These are phyloP conservation scores for Termitomyces sp. DNA, from an alignment of 768 basidiomycete species.

Conservation along the genomic window DNA sequence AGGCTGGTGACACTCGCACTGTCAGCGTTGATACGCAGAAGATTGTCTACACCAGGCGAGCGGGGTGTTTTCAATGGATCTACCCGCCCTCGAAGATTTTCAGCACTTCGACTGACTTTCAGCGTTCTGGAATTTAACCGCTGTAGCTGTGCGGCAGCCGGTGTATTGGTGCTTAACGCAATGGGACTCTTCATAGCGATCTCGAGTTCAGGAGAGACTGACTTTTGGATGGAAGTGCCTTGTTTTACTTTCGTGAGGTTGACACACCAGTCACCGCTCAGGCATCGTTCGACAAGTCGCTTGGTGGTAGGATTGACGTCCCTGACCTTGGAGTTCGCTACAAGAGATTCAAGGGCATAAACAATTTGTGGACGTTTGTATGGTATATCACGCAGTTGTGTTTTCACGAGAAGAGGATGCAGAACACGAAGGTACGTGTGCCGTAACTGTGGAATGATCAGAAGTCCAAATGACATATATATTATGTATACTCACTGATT, in stretches of 20 bases:
- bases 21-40: constrained; percentile 31
- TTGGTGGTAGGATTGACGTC: constrained; percentile 85
- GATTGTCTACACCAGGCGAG: constrained; percentile 24
- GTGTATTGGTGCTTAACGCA: constrained; percentile 18
- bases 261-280: constrained; percentile 83
- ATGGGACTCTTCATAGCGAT: constrained; percentile 30
- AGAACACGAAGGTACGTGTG: constrained; percentile 97
- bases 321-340: constrained; percentile 67
- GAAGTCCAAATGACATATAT: background rate
- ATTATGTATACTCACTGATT: constrained; percentile 58
- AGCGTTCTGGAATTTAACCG: constrained; percentile 36
- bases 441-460: constrained; percentile 51
- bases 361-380: constrained; percentile 94
- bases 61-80: constrained; percentile 22
- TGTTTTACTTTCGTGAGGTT: constrained; percentile 44
- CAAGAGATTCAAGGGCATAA: constrained; percentile 70
- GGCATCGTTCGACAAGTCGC: constrained; percentile 87
- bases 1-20: constrained; percentile 36
- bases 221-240: background rate
- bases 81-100: constrained; percentile 38
- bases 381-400: constrained; percentile 76
- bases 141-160: constrained; percentile 27
- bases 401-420: constrained; percentile 91
- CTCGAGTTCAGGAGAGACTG: constrained; percentile 39
- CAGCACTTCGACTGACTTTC: constrained; percentile 64